Percentiles rank a stretch among this genome's conserved stretches.
phyloP scores from a whole-genome alignment of 177 flowering plant genomes.

The Vitis hybrid region DNA sequence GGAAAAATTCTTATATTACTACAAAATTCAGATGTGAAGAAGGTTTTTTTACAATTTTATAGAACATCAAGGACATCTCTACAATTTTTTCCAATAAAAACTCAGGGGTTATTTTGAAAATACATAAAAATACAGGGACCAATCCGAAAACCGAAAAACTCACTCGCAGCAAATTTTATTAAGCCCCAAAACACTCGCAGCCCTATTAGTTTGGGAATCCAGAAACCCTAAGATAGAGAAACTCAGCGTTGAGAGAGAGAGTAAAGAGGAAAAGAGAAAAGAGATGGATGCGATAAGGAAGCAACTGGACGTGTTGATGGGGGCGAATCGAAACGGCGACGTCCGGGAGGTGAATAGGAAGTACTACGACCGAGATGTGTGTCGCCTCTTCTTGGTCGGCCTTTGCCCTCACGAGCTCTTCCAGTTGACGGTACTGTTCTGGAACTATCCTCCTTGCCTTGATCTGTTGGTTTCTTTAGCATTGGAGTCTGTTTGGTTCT shows the following conservation, averaged over 20 bases:
- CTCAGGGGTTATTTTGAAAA: too few species aligned
- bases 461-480: constrained; percentile 3
- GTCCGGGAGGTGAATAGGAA: constrained; percentile 87
- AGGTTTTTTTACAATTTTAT: too few species aligned
- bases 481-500: neutral
- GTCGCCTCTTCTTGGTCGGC: constrained; percentile 89
- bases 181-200: neutral
- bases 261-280: constrained; percentile 20
- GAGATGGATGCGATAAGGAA: constrained; percentile 92
- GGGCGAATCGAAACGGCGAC: constrained; percentile 97
- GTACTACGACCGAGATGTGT: constrained; percentile 95
- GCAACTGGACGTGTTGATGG: constrained; percentile 96
- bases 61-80: too few species aligned
- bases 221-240: neutral
- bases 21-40: too few species aligned
- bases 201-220: neutral
- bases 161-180: neutral
- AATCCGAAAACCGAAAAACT: too few species aligned
- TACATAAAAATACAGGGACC: too few species aligned
- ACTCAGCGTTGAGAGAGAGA: neutral
- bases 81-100: too few species aligned
- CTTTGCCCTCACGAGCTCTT: constrained; percentile 99
- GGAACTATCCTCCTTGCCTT: too few species aligned
- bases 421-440: constrained; percentile 68
- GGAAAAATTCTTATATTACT: too few species aligned